Evolutionary conservation across 139 green algal genomes (phyloP).

Genomic region (Pycnococcus provasolii): DNA sequence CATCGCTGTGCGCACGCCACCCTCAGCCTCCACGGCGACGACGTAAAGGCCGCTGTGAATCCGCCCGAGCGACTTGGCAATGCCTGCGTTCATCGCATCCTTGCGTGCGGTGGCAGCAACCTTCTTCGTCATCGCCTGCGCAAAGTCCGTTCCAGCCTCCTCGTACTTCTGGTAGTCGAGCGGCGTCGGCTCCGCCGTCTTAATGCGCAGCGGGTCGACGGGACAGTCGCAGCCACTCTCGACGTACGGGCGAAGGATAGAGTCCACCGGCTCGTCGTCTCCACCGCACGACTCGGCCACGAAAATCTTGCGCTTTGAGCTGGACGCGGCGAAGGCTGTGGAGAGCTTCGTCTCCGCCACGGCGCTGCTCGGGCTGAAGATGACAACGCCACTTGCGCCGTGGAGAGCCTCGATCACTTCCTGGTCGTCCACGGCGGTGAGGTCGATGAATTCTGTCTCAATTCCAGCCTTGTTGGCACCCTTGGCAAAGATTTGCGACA

Average conservation of each 20-base stretch:
- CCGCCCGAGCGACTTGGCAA: conserved; percentile 73
- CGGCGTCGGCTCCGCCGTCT: conserved; percentile 48
- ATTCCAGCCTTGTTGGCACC: conserved; percentile 86
- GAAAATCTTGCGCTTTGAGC: conserved; percentile 74
- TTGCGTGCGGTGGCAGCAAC: conserved; percentile 59
- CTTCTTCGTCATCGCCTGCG: conserved; percentile 62
- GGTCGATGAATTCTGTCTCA: conserved; percentile 80
- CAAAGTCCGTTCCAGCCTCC: conserved; percentile 80
- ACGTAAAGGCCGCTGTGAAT: conserved; percentile 81
- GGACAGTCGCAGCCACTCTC: neutral
- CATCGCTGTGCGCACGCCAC: conserved; percentile 57
- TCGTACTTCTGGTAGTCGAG: conserved; percentile 71
- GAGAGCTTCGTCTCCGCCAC: conserved; percentile 42
- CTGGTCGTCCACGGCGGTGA: conserved; percentile 62
- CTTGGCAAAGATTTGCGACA: conserved; percentile 79
- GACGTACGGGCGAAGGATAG: conserved; percentile 47
- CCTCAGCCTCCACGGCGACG: conserved; percentile 67
- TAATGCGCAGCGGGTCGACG: conserved; percentile 55
- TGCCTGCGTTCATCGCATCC: conserved; percentile 56
- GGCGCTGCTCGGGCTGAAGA: conserved; percentile 52
- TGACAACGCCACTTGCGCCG: conserved; percentile 54
- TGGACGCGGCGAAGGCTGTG: conserved; percentile 49
- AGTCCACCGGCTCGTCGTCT: conserved; percentile 87
- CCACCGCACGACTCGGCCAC: conserved; percentile 88
- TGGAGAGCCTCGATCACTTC: conserved; percentile 63